These are phyloP conservation scores for Pezicula neosporulosa DNA, from an alignment of 2,329 filamentous ascomycete genomes.

Conservation along the genomic window DNA sequence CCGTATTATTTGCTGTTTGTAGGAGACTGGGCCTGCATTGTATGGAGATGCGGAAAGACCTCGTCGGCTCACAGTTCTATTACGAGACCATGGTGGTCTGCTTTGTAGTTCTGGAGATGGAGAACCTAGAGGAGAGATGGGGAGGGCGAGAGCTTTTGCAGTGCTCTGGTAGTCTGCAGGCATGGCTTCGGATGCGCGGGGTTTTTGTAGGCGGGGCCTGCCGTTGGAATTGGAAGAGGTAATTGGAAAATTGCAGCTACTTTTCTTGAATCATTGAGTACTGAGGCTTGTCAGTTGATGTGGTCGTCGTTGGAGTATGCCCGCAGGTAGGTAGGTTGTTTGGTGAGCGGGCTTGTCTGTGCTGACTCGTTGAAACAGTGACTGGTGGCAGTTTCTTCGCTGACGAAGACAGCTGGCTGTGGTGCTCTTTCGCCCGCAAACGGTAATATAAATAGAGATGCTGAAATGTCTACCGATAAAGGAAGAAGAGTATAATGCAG, in stretches of 20 bases:
- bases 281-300: neutral
- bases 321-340: neutral
- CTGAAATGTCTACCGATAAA: no score
- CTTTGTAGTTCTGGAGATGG: constrained; percentile 36
- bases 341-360: no score
- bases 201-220: neutral
- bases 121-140: constrained; percentile 41
- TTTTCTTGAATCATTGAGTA: constrained; percentile 1
- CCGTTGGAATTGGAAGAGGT: neutral
- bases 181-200: constrained; percentile 33
- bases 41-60: constrained; percentile 14
- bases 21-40: constrained; percentile 18
- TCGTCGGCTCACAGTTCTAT: constrained; percentile 32
- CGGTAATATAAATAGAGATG: no score
- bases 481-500: no score
- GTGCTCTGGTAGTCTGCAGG: constrained; percentile 48
- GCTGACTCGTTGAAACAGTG: no score
- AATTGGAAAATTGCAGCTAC: constrained; percentile 1
- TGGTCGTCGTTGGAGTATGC: neutral
- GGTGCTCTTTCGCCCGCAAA: no score
- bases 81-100: constrained; percentile 49
- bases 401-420: no score
- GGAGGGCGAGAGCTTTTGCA: constrained; percentile 45
- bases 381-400: no score
- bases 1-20: constrained; percentile 37